These are phyloP conservation scores for Pyrenochaeta sp. DNA, from an alignment of 2,329 filamentous ascomycete genomes.

Conservation along the genomic window DNA sequence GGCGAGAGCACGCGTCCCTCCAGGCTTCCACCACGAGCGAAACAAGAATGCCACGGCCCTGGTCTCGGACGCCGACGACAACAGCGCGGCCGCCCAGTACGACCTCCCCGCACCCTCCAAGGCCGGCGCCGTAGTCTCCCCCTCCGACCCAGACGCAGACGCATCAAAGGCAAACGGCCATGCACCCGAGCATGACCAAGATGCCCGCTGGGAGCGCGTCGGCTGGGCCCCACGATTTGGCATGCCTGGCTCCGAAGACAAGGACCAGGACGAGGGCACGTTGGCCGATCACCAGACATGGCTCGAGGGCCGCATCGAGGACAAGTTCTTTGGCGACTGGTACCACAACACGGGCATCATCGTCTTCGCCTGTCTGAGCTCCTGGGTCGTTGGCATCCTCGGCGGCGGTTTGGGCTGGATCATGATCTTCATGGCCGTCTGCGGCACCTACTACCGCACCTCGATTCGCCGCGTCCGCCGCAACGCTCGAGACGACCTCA, in stretches of 20 bases:
- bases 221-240: slow-evolving; percentile 93
- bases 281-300: slow-evolving; percentile 88
- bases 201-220: slow-evolving; percentile 64
- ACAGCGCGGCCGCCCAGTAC: slow-evolving; percentile 63
- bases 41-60: slow-evolving; percentile 73
- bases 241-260: slow-evolving; percentile 57
- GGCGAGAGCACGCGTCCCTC: slow-evolving; percentile 70
- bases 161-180: slow-evolving; percentile 56
- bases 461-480: slow-evolving; percentile 91
- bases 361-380: slow-evolving; percentile 86
- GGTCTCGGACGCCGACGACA: slow-evolving; percentile 72
- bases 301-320: slow-evolving; percentile 82
- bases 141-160: slow-evolving; percentile 58
- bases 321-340: slow-evolving; percentile 96
- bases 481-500: slow-evolving; percentile 95
- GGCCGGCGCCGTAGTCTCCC: slow-evolving; percentile 68
- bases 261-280: slow-evolving; percentile 67
- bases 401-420: slow-evolving; percentile 94
- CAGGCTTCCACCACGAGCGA: slow-evolving; percentile 69
- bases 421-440: slow-evolving; percentile 89
- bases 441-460: slow-evolving; percentile 95
- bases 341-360: slow-evolving; percentile 98
- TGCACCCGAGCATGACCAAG: slow-evolving; percentile 63
- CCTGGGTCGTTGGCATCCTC: slow-evolving; percentile 88
- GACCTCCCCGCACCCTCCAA: slow-evolving; percentile 80